A percentile compares a stretch with the other conserved stretches of the same genome.
These are phyloP conservation scores for Sporothrix dimorphospora DNA, from an alignment of 2,329 filamentous ascomycete genomes.

Conservation along the genomic window DNA sequence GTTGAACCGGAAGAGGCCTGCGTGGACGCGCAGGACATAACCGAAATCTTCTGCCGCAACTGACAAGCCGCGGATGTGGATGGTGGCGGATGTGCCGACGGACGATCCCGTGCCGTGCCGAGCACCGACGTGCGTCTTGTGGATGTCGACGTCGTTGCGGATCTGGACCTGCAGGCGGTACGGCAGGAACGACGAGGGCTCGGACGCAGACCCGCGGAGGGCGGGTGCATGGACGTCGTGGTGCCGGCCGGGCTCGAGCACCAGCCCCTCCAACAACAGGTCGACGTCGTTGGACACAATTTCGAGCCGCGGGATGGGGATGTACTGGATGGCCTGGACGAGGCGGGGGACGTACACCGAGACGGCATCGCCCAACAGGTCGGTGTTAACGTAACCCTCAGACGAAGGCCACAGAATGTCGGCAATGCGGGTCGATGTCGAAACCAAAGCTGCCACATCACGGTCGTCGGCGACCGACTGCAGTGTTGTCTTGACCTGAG, in stretches of 20 bases:
- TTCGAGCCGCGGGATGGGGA: conserved; percentile 90
- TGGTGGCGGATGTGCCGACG: conserved; percentile 70
- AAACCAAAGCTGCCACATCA: conserved; percentile 69
- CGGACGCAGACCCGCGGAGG: neutral
- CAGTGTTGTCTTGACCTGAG: conserved; percentile 69
- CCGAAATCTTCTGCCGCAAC: conserved; percentile 84
- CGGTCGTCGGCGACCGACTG: conserved; percentile 70
- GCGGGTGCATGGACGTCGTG: conserved; percentile 57
- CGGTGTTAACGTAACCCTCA: conserved; percentile 61
- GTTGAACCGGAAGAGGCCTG: conserved; percentile 71
- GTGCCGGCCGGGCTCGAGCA: conserved; percentile 82
- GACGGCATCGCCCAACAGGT: conserved; percentile 71
- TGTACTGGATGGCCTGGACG: conserved; percentile 77
- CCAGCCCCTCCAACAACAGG: conserved; percentile 84
- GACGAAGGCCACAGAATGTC: conserved; percentile 69
- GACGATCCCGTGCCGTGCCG: conserved; percentile 46
- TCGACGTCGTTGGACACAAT: conserved; percentile 82
- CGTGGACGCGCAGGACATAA: conserved; percentile 83
- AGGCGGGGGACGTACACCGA: conserved; percentile 80
- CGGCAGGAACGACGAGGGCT: conserved; percentile 81
- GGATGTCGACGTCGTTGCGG: conserved; percentile 83
- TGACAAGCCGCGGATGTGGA: conserved; percentile 81
- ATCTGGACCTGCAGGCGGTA: conserved; percentile 80
- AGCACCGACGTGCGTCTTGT: conserved; percentile 68
- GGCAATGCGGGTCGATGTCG: conserved; percentile 68